Evolutionary conservation across 1,139 yeast genomes (phyloP).

Genomic region (Entelexis sorbosivorans): DNA sequence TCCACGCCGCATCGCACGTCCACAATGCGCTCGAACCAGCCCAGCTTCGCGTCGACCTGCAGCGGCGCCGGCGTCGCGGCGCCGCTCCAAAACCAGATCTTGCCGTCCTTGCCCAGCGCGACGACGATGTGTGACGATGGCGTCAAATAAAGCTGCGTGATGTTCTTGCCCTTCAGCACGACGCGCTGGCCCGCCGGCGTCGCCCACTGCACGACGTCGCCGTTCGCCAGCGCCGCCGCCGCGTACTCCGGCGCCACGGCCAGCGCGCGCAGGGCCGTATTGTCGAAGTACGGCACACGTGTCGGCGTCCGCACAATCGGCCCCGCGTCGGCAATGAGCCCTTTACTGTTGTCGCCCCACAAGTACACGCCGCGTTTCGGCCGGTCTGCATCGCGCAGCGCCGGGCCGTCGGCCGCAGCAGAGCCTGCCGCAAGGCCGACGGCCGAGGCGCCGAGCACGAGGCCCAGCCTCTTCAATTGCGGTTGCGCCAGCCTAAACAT

Average conservation of each 20-base stretch:
- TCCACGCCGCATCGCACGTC: conserved; percentile 50
- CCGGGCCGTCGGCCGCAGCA: not conserved
- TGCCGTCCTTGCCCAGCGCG: conserved; percentile 37
- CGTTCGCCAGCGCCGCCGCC: conserved; percentile 55
- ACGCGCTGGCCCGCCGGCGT: conserved; percentile 27
- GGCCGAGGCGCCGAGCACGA: not conserved
- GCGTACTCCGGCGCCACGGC: conserved; percentile 39
- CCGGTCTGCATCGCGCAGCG: not conserved
- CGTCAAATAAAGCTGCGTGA: conserved; percentile 32
- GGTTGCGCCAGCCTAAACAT: not conserved
- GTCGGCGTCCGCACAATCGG: conserved; percentile 42
- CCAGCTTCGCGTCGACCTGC: conserved; percentile 22
- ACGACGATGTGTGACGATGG: conserved; percentile 11
- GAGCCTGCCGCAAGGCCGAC: not conserved
- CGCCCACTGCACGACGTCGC: conserved; percentile 63
- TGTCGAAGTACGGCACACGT: conserved; percentile 55
- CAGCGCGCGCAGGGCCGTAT: conserved; percentile 48
- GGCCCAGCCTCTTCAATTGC: not conserved
- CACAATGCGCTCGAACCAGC: conserved; percentile 39
- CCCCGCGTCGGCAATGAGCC: conserved; percentile 32
- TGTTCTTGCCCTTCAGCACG: conserved; percentile 42
- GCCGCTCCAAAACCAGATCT: conserved; percentile 19
- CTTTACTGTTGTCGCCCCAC: conserved; percentile 24
- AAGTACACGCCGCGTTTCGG: conserved; percentile 19
- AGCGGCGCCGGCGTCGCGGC: conserved; percentile 4